Conservation (phyloP, 1,284 basidiomycete species). For the Puccinia triticina region DNA sequence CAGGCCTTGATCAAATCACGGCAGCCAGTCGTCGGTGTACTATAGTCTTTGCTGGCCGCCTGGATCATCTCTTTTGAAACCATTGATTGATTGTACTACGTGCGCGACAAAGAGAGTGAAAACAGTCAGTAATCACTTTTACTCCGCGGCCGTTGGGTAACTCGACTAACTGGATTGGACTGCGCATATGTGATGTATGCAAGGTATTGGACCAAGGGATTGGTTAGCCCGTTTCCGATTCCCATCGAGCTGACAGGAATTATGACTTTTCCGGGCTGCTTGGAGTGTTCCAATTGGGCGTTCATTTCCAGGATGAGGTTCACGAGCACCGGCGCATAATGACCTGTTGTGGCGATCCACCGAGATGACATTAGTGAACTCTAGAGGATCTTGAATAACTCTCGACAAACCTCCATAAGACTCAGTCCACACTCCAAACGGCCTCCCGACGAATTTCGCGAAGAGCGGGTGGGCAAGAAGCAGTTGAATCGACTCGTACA, state of each 20-base stretch:
- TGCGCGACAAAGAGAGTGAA: neutral
- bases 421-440: constrained; percentile 44
- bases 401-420: constrained; percentile 41
- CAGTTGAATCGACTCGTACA: constrained; percentile 37
- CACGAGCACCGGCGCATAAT: constrained; percentile 33
- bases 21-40: constrained; percentile 28
- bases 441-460: constrained; percentile 13
- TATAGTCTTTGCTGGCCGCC: neutral
- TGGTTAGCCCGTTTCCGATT: constrained; percentile 42
- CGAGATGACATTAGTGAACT: neutral
- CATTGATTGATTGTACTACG: constrained; percentile 34
- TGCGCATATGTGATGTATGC: constrained; percentile 29
- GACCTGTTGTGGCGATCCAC: constrained; percentile 21
- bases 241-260: constrained; percentile 42
- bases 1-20: constrained; percentile 31
- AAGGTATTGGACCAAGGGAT: constrained; percentile 32
- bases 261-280: constrained; percentile 24
- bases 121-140: neutral
- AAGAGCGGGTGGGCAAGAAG: constrained; percentile 35
- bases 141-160: too few species aligned
- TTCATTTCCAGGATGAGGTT: constrained; percentile 40
- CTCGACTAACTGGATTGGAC: constrained; percentile 39
- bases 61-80: constrained; percentile 22
- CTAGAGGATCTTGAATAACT: neutral
- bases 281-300: neutral